Percentiles rank a stretch among this genome's conserved stretches.
phyloP scores from a whole-genome alignment of 192 early-diverging fungal species.

The Entophlyctis luteolus region DNA sequence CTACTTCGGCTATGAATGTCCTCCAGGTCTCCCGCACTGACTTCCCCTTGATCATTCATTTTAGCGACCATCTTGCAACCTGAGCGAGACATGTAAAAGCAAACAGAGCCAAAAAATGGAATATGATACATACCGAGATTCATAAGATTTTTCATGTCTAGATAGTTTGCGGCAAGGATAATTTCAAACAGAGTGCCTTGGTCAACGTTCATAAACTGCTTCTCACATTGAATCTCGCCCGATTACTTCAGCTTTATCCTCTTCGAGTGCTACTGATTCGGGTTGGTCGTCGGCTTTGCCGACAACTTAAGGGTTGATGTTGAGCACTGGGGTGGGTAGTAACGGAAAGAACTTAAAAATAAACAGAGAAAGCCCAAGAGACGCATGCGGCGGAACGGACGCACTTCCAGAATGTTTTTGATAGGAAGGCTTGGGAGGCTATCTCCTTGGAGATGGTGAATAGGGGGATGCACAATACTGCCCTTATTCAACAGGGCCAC shows the following conservation, averaged over 20 bases:
- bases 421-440: constrained; percentile 54
- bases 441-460: constrained; percentile 54
- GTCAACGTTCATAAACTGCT: constrained; percentile 85
- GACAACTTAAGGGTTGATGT: constrained; percentile 17
- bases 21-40: constrained; percentile 80
- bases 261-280: constrained; percentile 46
- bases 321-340: background rate
- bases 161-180: constrained; percentile 69
- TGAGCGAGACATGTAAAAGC: background rate
- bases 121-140: constrained; percentile 45
- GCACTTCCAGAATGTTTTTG: constrained; percentile 60
- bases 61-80: constrained; percentile 83
- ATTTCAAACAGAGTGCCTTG: constrained; percentile 92
- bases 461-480: constrained; percentile 9
- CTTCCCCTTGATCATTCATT: constrained; percentile 91
- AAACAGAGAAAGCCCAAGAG: background rate
- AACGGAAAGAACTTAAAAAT: too few relatives aligned
- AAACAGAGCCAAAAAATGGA: background rate
- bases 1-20: constrained; percentile 88
- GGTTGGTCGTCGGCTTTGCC: constrained; percentile 33
- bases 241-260: constrained; percentile 58
- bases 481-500: background rate
- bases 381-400: background rate
- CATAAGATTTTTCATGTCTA: constrained; percentile 59
- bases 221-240: constrained; percentile 82